phyloP scores from a whole-genome alignment of 495 filamentous ascomycete genomes.

The Neurospora sp. region DNA sequence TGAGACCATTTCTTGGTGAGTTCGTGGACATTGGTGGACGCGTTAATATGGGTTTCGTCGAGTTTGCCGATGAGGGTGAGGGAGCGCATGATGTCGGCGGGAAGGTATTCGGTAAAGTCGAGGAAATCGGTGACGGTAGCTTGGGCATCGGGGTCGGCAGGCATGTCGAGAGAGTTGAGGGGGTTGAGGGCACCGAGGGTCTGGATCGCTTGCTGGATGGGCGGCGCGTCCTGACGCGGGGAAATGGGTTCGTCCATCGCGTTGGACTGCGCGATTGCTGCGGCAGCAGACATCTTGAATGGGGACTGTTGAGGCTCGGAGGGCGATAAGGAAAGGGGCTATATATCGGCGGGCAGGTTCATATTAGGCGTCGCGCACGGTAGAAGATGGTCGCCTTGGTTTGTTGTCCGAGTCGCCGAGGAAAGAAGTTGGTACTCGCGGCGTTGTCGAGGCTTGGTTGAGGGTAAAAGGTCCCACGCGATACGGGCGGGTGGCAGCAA shows the following conservation, averaged over 20 bases:
- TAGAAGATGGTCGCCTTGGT: not conserved
- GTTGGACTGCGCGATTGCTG: constrained; percentile 13
- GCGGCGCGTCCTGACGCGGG: constrained; percentile 25
- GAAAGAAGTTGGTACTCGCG: not conserved
- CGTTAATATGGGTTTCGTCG: constrained; percentile 57
- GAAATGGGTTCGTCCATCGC: constrained; percentile 28
- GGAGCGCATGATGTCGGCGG: constrained; percentile 83
- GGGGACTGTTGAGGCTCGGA: not conserved
- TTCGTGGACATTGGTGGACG: constrained; percentile 57
- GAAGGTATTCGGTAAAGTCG: constrained; percentile 94
- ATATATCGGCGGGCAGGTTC: not conserved
- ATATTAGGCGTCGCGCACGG: not conserved
- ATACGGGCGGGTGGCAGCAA: not conserved
- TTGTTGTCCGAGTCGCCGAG: not conserved
- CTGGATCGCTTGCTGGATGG: constrained; percentile 20
- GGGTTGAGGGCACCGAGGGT: constrained; percentile 22
- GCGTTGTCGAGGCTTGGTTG: not conserved
- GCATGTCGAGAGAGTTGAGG: constrained; percentile 25
- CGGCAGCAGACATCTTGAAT: constrained; percentile 6
- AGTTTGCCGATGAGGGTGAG: constrained; percentile 80
- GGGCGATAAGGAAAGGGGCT: not conserved
- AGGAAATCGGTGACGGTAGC: constrained; percentile 91
- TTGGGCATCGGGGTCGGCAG: constrained; percentile 81
- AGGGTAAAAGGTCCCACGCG: not conserved
- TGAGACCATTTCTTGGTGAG: constrained; percentile 64